These are phyloP conservation scores for Mucor ambiguus DNA, from an alignment of 371 early-diverging fungal species.

Conservation along the genomic window DNA sequence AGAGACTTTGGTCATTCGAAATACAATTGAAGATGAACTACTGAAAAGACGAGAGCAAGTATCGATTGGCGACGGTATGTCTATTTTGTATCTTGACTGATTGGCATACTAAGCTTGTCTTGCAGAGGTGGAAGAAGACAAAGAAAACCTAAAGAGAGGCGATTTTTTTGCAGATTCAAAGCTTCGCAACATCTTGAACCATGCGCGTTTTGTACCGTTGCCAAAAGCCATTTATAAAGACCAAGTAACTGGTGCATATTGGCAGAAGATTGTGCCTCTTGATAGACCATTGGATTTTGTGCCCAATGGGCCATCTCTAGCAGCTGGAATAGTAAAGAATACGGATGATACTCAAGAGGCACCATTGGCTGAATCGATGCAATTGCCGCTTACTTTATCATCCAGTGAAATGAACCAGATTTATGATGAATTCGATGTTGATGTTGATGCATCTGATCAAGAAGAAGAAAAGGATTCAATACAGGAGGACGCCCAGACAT, in stretches of 20 bases:
- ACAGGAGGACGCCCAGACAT: not conserved
- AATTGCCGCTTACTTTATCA: not conserved
- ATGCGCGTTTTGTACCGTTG: constrained; percentile 31
- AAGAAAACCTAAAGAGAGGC: constrained; percentile 13
- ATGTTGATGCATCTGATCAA: not conserved
- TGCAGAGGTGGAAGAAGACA: constrained; percentile 7
- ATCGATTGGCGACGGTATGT: not conserved
- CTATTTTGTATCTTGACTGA: not conserved
- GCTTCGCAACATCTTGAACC: constrained; percentile 29
- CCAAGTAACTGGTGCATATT: not conserved
- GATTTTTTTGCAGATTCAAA: constrained; percentile 32
- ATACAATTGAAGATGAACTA: constrained; percentile 74
- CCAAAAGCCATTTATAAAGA: not conserved
- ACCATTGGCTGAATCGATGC: not conserved
- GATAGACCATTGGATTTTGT: constrained; percentile 11
- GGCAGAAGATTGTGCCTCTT: constrained; percentile 6
- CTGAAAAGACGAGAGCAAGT: constrained; percentile 45
- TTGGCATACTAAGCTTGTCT: not conserved
- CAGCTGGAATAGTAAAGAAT: not conserved
- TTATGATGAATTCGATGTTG: not conserved
- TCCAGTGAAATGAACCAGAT: not conserved
- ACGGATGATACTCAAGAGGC: not conserved
- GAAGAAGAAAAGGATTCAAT: not conserved
- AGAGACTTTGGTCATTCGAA: constrained; percentile 69
- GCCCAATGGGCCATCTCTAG: not conserved